phyloP scores from a whole-genome alignment of 768 basidiomycete genomes.

The Lactarius tabidus region DNA sequence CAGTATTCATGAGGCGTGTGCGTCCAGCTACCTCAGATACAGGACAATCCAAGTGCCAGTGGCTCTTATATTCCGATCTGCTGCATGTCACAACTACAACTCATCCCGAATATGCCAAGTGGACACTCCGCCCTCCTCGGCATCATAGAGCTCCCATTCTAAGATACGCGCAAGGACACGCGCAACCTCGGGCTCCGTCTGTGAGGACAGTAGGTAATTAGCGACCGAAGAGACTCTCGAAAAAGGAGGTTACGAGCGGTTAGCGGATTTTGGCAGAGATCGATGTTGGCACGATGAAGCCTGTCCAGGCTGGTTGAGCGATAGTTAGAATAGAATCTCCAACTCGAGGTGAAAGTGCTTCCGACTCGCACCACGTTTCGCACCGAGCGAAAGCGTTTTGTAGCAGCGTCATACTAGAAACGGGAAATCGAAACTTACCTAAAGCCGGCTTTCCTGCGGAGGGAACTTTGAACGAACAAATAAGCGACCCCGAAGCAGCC shows the following conservation, averaged over 20 bases:
- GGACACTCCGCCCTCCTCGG: constrained; percentile 40
- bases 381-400: constrained; percentile 47
- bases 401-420: neutral
- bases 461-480: constrained; percentile 54
- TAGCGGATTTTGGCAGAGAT: constrained; percentile 93
- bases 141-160: constrained; percentile 95
- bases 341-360: neutral
- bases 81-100: neutral
- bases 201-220: constrained; percentile 15
- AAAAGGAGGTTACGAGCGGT: constrained; percentile 52
- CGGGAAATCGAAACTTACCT: constrained; percentile 52
- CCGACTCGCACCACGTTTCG: constrained; percentile 91
- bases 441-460: constrained; percentile 90
- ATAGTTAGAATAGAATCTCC: neutral
- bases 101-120: constrained; percentile 11
- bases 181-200: constrained; percentile 96
- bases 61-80: neutral
- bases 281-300: constrained; percentile 77
- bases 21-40: no score
- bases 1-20: no score
- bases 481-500: constrained; percentile 13
- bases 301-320: constrained; percentile 73
- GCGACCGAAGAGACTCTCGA: neutral
- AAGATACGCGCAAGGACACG: constrained; percentile 94
- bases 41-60: no score